Evolutionary conservation across 2,329 filamentous ascomycete species (phyloP), one percentile per base, ranked within the genome.

Genomic region (Scytalidium lignicola): DNA sequence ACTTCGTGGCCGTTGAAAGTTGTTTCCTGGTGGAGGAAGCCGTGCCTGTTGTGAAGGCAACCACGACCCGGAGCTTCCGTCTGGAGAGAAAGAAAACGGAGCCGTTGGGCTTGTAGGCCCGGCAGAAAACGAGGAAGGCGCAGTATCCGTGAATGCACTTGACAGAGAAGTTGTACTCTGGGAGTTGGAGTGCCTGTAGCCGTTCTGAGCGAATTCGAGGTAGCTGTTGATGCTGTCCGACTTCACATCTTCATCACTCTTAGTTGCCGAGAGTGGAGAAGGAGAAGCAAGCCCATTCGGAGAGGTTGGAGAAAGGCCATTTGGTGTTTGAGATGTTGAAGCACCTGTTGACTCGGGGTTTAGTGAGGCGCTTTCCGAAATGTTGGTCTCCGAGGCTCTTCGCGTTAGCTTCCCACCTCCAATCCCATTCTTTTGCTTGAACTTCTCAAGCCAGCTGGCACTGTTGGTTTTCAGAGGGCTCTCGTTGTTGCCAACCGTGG

Each of bases 391-490:
- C 2, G 80, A 84, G 6, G 80, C 80, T 48, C 81, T 70, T 41
- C 81, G 72, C 53, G 74, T 72, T 32, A 82, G 61, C 51, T 71
- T 75, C 15, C 69, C 55, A 17, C 50, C 51, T 32, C 58, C 56
- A 40, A 64, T 59, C 3, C 58, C 73, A 15, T 70, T 70, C 71
- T 92, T 96, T 64, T 90, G 82, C 73, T 96, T 96, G 74, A 97
- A 97, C 65, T 93, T 95, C 62, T 96, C 90, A 28, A 97, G 76
- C 91, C 92, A 96, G 57, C 76, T 83, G 23, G 81, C 74, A 57
- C 81, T 93, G 56, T 89, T 79, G 44, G 80, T 79, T 60, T 86
- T 88, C 49, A 86, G 68, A 44, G 88, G 81, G 54, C 78, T 82
- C 47, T 95, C 89, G 3, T 83, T 79, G 50, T 83, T 82, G 21